Conservation (phyloP, 352 stramenopile species). For the Thalassiosira hispida region DNA sequence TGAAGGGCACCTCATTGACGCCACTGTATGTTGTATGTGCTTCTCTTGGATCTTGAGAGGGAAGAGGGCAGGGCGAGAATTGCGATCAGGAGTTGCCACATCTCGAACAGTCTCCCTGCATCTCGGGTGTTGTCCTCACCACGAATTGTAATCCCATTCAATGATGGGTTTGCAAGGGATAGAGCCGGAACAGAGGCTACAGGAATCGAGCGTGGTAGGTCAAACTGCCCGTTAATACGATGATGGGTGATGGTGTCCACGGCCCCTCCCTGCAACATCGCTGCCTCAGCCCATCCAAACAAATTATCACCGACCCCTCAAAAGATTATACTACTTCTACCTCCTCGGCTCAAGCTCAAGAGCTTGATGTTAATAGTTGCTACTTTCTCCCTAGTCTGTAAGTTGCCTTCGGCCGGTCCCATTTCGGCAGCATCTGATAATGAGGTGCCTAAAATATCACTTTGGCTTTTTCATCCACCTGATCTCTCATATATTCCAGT, state of each 20-base stretch:
- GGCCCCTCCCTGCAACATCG: background rate
- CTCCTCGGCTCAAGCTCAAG: background rate
- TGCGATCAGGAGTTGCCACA: conserved; percentile 8
- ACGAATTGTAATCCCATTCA: background rate
- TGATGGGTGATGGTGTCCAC: background rate
- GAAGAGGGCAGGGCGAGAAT: background rate
- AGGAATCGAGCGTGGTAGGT: background rate
- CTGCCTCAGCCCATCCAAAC: background rate
- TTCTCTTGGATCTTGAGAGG: background rate
- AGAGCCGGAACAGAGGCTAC: background rate
- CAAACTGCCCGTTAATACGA: background rate
- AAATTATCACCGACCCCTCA: background rate
- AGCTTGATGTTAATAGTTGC: background rate
- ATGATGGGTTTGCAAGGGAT: background rate
- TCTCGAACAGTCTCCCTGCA: background rate
- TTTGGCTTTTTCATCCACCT: background rate
- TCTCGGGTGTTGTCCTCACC: background rate
- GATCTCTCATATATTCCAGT: background rate
- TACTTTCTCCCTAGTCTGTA: background rate
- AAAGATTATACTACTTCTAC: background rate
- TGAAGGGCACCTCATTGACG: background rate
- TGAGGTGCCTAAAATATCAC: background rate
- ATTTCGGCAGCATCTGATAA: background rate
- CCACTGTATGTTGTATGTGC: too few species aligned
- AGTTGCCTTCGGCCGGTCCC: too few species aligned